Conservation (phyloP, 441 rosid species). For the Lepidium campestre region DNA sequence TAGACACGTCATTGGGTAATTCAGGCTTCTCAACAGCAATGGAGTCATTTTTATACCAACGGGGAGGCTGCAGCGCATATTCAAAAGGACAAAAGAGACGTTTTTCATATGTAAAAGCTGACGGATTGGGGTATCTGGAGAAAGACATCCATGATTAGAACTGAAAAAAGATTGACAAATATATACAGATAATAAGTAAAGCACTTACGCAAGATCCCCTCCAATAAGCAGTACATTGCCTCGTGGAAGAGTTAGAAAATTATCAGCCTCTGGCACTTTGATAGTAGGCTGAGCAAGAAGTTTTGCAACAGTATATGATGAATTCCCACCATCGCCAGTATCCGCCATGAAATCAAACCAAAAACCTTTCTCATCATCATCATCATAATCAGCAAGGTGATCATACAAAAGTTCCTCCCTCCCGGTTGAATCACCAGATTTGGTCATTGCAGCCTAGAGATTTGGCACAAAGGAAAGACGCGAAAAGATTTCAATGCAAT, state of each 20-base stretch:
- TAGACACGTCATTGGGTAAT: conserved; percentile 62
- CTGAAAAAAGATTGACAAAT: background rate
- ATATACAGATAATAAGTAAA: background rate
- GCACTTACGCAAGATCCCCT: conserved; percentile 99
- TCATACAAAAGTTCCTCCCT: conserved; percentile 67
- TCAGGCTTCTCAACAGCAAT: conserved; percentile 89
- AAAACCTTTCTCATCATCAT: conserved; percentile 48
- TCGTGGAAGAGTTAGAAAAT: conserved; percentile 52
- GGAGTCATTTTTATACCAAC: conserved; percentile 69
- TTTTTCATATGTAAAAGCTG: conserved; percentile 80
- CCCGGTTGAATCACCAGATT: conserved; percentile 44
- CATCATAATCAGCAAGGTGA: conserved; percentile 48
- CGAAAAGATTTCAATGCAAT: background rate
- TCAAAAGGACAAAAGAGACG: conserved; percentile 94
- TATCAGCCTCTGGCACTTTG: conserved; percentile 36
- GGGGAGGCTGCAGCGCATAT: conserved; percentile 95
- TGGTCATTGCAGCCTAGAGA: conserved; percentile 89
- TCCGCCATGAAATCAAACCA: conserved; percentile 99
- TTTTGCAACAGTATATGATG: conserved; percentile 80
- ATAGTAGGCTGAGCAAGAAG: conserved; percentile 86
- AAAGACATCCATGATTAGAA: conserved; percentile 2
- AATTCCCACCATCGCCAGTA: conserved; percentile 99
- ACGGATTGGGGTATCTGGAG: conserved; percentile 95
- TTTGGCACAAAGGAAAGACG: conserved; percentile 7
- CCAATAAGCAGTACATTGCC: conserved; percentile 82